Conservation (phyloP, 2,329 filamentous ascomycete species). For the Saccharata proteae region DNA sequence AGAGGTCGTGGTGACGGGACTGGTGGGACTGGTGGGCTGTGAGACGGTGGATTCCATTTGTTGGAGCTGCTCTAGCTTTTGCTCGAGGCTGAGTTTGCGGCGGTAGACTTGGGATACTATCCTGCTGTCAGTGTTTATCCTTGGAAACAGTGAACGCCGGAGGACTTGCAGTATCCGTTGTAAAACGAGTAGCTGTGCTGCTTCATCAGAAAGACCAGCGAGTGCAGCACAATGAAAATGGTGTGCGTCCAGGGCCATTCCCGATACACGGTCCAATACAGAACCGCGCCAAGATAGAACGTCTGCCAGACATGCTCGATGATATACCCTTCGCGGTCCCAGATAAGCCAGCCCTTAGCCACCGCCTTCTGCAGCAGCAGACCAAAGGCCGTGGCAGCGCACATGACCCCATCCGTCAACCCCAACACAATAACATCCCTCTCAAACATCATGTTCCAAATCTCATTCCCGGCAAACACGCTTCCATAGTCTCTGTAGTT, state of each 20-base stretch:
- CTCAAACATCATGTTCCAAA: constrained; percentile 55
- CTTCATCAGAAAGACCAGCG: constrained; percentile 70
- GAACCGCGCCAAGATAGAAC: constrained; percentile 47
- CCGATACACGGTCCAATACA: constrained; percentile 55
- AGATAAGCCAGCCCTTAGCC: constrained; percentile 47
- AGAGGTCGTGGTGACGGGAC: constrained; percentile 5
- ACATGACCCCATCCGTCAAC: constrained; percentile 59
- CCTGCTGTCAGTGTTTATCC: neutral
- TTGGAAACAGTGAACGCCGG: neutral
- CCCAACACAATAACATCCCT: constrained; percentile 39
- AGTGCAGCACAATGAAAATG: constrained; percentile 64
- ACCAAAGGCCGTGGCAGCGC: constrained; percentile 50
- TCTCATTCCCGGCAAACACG: constrained; percentile 58
- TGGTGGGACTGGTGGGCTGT: constrained; percentile 5
- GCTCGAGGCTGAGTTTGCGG: constrained; percentile 29
- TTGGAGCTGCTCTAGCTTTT: constrained; percentile 47
- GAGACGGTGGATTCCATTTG: constrained; percentile 29
- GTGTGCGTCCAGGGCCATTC: constrained; percentile 79
- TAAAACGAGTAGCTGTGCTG: constrained; percentile 71
- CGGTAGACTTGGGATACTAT: constrained; percentile 47
- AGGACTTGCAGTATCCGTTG: constrained; percentile 50
- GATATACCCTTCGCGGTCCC: constrained; percentile 60
- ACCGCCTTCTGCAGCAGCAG: constrained; percentile 54
- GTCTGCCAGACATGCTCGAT: constrained; percentile 65
- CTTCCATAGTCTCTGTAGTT: constrained; percentile 61